Evolutionary conservation across 116 monocot species (phyloP).

Genomic region (Dioscorea cayenensis): DNA sequence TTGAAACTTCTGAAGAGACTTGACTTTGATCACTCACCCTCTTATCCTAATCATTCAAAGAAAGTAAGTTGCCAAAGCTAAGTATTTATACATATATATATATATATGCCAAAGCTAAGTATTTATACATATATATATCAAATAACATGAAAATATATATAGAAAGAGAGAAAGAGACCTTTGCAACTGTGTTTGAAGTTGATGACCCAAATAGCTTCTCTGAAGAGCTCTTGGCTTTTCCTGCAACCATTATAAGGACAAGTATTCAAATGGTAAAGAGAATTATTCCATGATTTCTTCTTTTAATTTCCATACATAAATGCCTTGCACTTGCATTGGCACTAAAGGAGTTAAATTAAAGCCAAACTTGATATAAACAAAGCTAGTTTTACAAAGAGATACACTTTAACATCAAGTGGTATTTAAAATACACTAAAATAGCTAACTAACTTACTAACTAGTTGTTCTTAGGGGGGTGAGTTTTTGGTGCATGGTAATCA

Average conservation of each 20-base stretch:
- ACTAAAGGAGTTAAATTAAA: no score
- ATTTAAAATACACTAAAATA: neutral
- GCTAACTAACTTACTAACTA: conserved; percentile 4
- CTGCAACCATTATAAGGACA: conserved; percentile 15
- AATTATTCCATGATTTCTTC: neutral
- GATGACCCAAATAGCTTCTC: conserved; percentile 1
- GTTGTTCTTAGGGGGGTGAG: conserved; percentile 65
- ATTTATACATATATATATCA: no score
- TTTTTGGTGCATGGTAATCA: conserved; percentile 48
- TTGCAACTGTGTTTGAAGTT: neutral
- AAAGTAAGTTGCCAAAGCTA: neutral
- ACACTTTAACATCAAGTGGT: no score
- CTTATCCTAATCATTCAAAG: neutral
- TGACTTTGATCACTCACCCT: neutral
- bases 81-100: no score
- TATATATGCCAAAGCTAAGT: no score
- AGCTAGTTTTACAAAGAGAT: no score
- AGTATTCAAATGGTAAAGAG: conserved; percentile 7
- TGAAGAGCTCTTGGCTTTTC: conserved; percentile 2
- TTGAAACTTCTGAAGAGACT: neutral
- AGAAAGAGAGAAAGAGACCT: conserved; percentile 3
- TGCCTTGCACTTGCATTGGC: no score
- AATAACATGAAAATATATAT: no score
- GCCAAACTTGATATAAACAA: no score
- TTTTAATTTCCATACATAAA: neutral